These are phyloP conservation scores for Chloromonas sp. DNA, from an alignment of 163 green algal genomes.

Conservation along the genomic window DNA sequence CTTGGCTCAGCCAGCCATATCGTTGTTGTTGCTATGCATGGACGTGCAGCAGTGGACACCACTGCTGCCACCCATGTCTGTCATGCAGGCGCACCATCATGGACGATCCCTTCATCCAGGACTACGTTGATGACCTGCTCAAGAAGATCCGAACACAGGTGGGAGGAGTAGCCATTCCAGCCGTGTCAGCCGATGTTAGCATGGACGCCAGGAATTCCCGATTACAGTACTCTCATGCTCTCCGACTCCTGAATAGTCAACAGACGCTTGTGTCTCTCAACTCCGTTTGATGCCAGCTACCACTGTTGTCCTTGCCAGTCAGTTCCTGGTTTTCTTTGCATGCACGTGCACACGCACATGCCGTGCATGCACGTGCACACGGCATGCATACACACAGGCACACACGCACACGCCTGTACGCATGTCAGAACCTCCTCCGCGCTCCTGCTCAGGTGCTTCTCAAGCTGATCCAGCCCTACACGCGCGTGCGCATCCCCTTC, in stretches of 20 bases:
- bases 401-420: too few species aligned
- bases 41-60: not conserved
- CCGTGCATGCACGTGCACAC: too few species aligned
- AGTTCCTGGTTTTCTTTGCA: too few species aligned
- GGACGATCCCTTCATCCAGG: constrained; percentile 91
- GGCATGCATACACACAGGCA: too few species aligned
- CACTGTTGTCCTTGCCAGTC: not conserved
- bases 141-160: constrained; percentile 89
- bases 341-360: too few species aligned
- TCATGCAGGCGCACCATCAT: constrained; percentile 72
- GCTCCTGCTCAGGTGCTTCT: constrained; percentile 51
- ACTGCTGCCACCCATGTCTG: not conserved
- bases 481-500: constrained; percentile 82
- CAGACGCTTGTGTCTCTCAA: not conserved
- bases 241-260: not conserved
- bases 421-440: too few species aligned
- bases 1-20: too few species aligned
- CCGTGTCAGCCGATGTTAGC: not conserved
- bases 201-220: not conserved
- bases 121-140: constrained; percentile 94
- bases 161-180: not conserved
- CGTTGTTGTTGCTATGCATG: not conserved
- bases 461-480: constrained; percentile 80
- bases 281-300: not conserved
- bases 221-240: not conserved